Conservation (phyloP, 192 early-diverging fungal genomes). For the Geranomyces michiganensis region DNA sequence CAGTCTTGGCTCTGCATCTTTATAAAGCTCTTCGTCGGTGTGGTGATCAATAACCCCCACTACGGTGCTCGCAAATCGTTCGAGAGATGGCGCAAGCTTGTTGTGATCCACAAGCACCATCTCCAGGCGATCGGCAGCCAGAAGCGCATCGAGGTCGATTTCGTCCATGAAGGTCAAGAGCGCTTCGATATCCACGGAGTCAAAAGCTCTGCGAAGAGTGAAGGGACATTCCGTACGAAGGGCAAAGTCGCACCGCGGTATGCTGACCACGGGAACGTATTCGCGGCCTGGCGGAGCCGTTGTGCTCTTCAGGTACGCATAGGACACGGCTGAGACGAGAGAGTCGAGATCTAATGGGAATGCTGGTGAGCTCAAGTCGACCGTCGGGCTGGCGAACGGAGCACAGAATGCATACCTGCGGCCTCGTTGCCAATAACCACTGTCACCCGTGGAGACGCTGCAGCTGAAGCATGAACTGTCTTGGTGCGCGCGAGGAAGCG, state of each 20-base stretch:
- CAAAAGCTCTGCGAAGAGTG: conserved; percentile 42
- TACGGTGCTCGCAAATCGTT: conserved; percentile 33
- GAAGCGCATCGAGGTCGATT: conserved; percentile 54
- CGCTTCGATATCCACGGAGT: neutral
- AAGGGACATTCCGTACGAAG: conserved; percentile 66
- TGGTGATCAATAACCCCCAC: conserved; percentile 75
- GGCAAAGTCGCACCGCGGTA: conserved; percentile 60
- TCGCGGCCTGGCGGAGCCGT: neutral
- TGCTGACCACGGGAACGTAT: conserved; percentile 64
- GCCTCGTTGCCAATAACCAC: conserved; percentile 76
- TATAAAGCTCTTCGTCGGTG: conserved; percentile 59
- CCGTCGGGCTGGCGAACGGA: neutral
- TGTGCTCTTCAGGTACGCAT: conserved; percentile 47
- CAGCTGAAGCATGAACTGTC: neutral
- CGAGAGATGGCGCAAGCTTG: conserved; percentile 46
- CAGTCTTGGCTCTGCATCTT: conserved; percentile 46
- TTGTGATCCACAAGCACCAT: conserved; percentile 74
- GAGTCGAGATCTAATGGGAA: conserved; percentile 69
- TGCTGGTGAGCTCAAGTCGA: neutral
- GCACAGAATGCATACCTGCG: conserved; percentile 52
- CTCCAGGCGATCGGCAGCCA: conserved; percentile 18
- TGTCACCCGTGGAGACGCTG: conserved; percentile 15
- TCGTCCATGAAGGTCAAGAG: conserved; percentile 35
- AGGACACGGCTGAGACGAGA: conserved; percentile 59
- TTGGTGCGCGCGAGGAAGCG: conserved; percentile 1